phyloP scores from a whole-genome alignment of 495 filamentous ascomycete genomes.

The Penicillium simplicissimum region DNA sequence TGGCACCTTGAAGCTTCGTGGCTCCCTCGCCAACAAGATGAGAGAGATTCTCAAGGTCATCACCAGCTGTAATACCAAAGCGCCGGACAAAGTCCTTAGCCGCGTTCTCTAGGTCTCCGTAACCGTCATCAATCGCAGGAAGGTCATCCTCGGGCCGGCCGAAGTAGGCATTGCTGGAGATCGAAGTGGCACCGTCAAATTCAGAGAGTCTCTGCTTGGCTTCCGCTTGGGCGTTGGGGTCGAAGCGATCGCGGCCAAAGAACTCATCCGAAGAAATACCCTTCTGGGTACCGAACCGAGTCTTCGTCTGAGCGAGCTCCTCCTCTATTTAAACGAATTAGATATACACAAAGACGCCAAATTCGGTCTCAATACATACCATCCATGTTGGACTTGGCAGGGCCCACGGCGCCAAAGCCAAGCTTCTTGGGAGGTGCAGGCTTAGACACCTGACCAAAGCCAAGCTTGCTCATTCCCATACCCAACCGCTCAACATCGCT shows the following conservation, averaged over 20 bases:
- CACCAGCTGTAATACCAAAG: constrained; percentile 92
- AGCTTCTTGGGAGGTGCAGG: constrained; percentile 68
- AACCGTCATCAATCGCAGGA: constrained; percentile 60
- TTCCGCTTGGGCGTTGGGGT: constrained; percentile 77
- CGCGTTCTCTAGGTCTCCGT: constrained; percentile 85
- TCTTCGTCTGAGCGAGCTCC: constrained; percentile 39
- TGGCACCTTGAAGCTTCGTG: constrained; percentile 77
- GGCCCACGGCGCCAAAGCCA: constrained; percentile 85
- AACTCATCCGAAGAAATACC: constrained; percentile 97
- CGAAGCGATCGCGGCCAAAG: constrained; percentile 86
- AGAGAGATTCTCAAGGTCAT: constrained; percentile 89
- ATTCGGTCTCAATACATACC: constrained; percentile 49
- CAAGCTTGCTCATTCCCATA: constrained; percentile 83
- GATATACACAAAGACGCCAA: neutral
- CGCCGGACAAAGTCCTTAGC: constrained; percentile 93
- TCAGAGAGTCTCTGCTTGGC: constrained; percentile 83
- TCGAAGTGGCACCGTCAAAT: constrained; percentile 89
- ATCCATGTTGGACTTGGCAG: constrained; percentile 60
- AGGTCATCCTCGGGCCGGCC: constrained; percentile 78
- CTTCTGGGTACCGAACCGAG: constrained; percentile 81
- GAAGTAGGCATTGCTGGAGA: constrained; percentile 96
- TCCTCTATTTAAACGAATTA: constrained; percentile 33
- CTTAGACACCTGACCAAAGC: constrained; percentile 82
- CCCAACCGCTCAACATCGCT: constrained; percentile 87
- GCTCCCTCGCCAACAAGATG: constrained; percentile 83